A percentile compares a stretch with the other conserved stretches of the same genome.
Conservation (phyloP, 2,329 filamentous ascomycete genomes). For the Trichoderma lentiforme region DNA sequence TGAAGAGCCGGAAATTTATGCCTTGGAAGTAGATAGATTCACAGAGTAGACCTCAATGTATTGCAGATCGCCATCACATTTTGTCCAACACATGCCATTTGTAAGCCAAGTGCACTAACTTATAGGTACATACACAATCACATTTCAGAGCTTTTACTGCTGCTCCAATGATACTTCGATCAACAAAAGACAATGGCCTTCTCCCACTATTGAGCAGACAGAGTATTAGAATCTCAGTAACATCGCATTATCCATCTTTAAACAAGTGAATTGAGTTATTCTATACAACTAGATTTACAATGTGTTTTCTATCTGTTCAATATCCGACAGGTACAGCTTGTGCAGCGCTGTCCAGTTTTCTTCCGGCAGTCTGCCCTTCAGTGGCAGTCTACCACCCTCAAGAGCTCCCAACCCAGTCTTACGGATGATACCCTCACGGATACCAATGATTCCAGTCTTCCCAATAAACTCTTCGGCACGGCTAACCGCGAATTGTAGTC, state of each 20-base stretch:
- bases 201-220: background rate
- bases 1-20: background rate
- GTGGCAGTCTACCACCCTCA: conserved; percentile 58
- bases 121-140: background rate
- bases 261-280: background rate
- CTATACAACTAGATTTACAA: background rate
- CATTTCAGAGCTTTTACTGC: background rate
- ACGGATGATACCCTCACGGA: conserved; percentile 61
- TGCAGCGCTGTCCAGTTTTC: conserved; percentile 36
- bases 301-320: conserved; percentile 6
- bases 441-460: conserved; percentile 58
- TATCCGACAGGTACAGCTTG: conserved; percentile 5
- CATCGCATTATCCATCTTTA: background rate
- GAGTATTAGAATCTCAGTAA: background rate
- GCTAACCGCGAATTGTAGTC: conserved; percentile 59
- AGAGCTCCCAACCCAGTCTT: conserved; percentile 57
- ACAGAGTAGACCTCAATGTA: background rate
- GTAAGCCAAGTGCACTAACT: background rate
- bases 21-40: background rate
- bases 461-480: conserved; percentile 60
- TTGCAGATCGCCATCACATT: background rate
- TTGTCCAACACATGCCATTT: background rate
- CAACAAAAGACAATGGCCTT: background rate
- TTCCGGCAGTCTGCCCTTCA: conserved; percentile 55
- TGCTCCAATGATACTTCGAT: background rate